Evolutionary conservation across 176 grass and related monocot species (phyloP).

Genomic region (Carex scoparia): DNA sequence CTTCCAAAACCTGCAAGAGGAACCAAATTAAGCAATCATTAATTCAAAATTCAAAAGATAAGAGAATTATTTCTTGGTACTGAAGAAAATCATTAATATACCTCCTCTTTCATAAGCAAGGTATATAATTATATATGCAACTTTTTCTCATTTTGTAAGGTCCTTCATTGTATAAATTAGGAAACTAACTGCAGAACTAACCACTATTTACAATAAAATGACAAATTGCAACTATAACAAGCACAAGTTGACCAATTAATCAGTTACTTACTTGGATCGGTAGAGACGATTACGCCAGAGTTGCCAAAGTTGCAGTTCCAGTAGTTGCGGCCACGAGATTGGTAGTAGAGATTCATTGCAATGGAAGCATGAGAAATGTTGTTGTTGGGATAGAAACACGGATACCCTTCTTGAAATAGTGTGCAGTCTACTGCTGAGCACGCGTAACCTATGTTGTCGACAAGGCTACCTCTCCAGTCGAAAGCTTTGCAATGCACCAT

Average conservation of each 20-base stretch:
- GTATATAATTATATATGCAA: background rate
- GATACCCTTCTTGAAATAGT: slow-evolving; percentile 9
- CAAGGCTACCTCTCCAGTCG: slow-evolving; percentile 17
- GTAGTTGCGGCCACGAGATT: slow-evolving; percentile 27
- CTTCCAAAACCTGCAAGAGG: background rate
- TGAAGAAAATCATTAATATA: background rate
- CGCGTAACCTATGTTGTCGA: background rate
- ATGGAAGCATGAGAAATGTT: slow-evolving; percentile 41
- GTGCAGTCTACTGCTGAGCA: slow-evolving; percentile 28
- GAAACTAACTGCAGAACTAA: background rate
- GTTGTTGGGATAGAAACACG: slow-evolving; percentile 33
- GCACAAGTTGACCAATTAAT: background rate
- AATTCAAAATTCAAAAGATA: background rate
- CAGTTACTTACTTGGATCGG: slow-evolving; percentile 29
- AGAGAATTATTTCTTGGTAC: background rate
- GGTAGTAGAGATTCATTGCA: slow-evolving; percentile 50
- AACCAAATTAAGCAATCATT: background rate
- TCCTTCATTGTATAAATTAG: background rate
- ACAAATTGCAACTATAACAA: background rate
- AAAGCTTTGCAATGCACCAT: slow-evolving; percentile 43
- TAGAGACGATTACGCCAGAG: slow-evolving; percentile 23
- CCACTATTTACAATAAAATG: background rate
- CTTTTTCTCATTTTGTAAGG: background rate
- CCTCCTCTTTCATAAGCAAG: background rate
- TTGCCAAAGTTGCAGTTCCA: slow-evolving; percentile 35